Conservation (phyloP, 2,329 filamentous ascomycete species). For the Colletotrichum viniferum region DNA sequence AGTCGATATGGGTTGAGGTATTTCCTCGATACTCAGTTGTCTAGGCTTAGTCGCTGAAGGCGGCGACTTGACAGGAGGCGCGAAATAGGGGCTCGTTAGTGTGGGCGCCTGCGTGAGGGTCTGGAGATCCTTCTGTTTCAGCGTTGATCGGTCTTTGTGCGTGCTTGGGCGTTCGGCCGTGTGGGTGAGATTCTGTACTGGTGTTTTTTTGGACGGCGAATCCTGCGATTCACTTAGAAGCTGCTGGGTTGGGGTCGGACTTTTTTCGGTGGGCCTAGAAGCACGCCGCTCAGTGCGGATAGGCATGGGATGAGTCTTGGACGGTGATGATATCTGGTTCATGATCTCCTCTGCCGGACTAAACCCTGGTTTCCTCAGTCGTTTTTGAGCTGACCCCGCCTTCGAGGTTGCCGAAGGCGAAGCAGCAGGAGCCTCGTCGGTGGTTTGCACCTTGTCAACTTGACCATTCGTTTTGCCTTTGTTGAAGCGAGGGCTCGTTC, state of each 20-base stretch:
- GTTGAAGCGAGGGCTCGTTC: neutral
- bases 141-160: neutral
- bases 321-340: neutral
- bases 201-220: neutral
- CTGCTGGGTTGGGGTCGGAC: neutral
- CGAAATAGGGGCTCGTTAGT: neutral
- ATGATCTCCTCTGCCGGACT: neutral
- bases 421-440: neutral
- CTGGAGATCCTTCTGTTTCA: neutral
- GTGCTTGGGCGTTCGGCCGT: neutral
- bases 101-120: neutral
- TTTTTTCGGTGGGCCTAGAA: neutral
- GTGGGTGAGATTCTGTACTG: neutral
- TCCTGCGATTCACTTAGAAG: neutral
- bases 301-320: neutral
- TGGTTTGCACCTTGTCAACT: neutral
- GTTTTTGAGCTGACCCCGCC: neutral
- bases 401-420: neutral
- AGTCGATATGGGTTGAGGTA: neutral
- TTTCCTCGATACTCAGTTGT: neutral
- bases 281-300: neutral
- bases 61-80: neutral
- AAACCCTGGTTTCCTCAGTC: neutral
- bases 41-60: neutral
- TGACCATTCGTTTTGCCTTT: neutral